Percentiles rank a stretch among this genome's conserved stretches.
Conservation (phyloP, 306 rosid genomes). For the Vachellia pachyceras region DNA sequence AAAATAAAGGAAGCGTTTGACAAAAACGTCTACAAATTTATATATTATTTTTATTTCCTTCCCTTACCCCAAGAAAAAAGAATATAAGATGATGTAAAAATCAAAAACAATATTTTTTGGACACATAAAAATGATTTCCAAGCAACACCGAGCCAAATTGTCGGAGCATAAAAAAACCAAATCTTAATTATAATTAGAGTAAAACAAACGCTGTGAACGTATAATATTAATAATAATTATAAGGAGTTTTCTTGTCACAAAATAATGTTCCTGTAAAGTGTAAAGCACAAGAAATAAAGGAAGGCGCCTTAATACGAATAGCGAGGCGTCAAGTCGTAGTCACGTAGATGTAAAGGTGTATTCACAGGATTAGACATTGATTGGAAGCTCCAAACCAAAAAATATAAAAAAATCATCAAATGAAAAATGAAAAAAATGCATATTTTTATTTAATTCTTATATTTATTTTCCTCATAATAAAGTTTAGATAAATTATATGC, state of each 20-base stretch:
- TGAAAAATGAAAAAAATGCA: neutral
- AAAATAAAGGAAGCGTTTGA: too few relatives aligned
- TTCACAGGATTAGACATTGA: constrained; percentile 13
- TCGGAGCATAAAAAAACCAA: too few relatives aligned
- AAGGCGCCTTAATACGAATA: constrained; percentile 17
- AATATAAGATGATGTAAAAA: too few relatives aligned
- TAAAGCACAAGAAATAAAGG: neutral
- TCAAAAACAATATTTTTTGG: too few relatives aligned
- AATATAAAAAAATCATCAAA: constrained; percentile 12
- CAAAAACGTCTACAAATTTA: too few relatives aligned
- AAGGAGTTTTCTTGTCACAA: neutral
- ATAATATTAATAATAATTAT: neutral
- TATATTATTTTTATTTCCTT: too few relatives aligned
- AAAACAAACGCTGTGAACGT: neutral
- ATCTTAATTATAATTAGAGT: neutral
- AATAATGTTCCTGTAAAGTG: neutral
- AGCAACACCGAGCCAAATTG: too few relatives aligned
- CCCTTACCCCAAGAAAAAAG: too few relatives aligned
- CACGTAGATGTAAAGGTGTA: constrained; percentile 41
- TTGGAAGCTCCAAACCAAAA: neutral
- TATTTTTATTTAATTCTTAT: too few relatives aligned
- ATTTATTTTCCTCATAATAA: too few relatives aligned
- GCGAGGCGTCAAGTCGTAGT: constrained; percentile 32
- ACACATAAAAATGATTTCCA: too few relatives aligned
- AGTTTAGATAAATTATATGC: too few relatives aligned